Evolutionary conservation across 2,329 filamentous ascomycete species (phyloP).

Genomic region (Didymella keratinophila): DNA sequence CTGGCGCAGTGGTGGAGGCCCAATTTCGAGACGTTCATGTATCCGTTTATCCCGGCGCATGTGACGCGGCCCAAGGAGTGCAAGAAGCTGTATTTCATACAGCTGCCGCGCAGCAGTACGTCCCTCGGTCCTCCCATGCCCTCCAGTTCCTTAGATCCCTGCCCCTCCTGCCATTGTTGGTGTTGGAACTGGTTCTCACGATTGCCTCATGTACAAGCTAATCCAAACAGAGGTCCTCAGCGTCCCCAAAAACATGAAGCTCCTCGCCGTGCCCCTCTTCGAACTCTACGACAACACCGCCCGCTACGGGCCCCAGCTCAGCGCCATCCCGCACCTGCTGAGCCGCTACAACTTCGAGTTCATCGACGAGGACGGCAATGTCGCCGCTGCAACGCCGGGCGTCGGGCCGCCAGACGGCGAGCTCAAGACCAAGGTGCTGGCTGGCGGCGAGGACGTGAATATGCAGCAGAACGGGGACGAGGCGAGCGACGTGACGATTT

Average conservation of each 20-base stretch:
- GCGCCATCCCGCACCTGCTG: slow-evolving; percentile 92
- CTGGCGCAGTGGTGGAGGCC: slow-evolving; percentile 98
- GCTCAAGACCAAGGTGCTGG: slow-evolving; percentile 47
- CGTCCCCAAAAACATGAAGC: slow-evolving; percentile 99
- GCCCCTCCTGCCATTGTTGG: no score
- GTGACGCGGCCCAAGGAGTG: slow-evolving; percentile 97
- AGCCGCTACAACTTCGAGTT: slow-evolving; percentile 98
- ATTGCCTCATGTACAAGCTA: slow-evolving; percentile 15
- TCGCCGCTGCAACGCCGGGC: slow-evolving; percentile 85
- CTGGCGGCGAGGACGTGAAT: slow-evolving; percentile 48
- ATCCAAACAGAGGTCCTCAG: slow-evolving; percentile 78
- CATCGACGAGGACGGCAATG: slow-evolving; percentile 88
- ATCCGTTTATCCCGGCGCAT: slow-evolving; percentile 95
- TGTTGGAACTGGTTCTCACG: no score
- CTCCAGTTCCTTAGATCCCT: no score
- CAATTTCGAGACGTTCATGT: slow-evolving; percentile 99
- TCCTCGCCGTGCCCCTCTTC: slow-evolving; percentile 94
- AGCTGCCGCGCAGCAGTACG: slow-evolving; percentile 88
- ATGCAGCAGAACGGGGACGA: slow-evolving; percentile 50
- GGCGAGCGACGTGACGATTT: slow-evolving; percentile 46
- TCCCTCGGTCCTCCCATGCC: neutral
- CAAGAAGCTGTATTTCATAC: slow-evolving; percentile 98
- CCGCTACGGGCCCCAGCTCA: slow-evolving; percentile 93
- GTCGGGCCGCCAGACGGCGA: slow-evolving; percentile 63
- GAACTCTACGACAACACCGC: slow-evolving; percentile 98